Evolutionary conservation across 2,329 filamentous ascomycete genomes (phyloP), one percentile per base, ranked within the genome.

Genomic region (Venturia asperata): DNA sequence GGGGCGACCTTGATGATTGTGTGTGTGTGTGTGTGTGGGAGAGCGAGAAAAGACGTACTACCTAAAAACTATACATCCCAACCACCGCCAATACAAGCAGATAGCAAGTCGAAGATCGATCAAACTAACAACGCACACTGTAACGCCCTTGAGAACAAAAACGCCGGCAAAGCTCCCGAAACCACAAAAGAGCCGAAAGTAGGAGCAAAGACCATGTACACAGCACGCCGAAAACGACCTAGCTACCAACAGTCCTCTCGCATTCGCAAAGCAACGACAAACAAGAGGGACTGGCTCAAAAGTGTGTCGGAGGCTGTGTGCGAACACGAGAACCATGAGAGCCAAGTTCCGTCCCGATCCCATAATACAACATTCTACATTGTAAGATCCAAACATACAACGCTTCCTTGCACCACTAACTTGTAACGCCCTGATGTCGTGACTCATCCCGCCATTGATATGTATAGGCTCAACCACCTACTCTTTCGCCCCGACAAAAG

Each of bases 301-400:
- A 56, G 24, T 37, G 17, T 19, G 52, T n/a, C 27, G 27, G 17
- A 15, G 3, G 17, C 30, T 34, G 15, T 37, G 27, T 58, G 30
- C 52, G 52, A 58, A 24, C 52, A 27, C 52, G 52, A 58, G 30
- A 34, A 58, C 52, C 52, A 10, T 37, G 37, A 47, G 24, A 27
- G 47, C 24, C 10, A 27, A 52, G 47, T 27, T n/a, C 30, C 19
- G 1, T 37, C 30, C 52, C 37, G 17, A 34, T 27, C 42, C 60
- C 60, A 43, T 61, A 5, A 43, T 62, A 13, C 60, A 62, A 27
- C 17, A 3, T 17, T 9, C 45, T 27, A 58, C 19, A 10, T 58
- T 58, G 52, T n/a, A 58, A 27, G 52, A 58, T 58, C 52, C 52
- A 58, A 58, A 34, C 52, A n/a, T 58, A 58, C 52, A 58, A 58